A percentile compares a stretch with the other conserved stretches of the same genome.
These are phyloP conservation scores for Talaromyces verruculosus DNA, from an alignment of 2,329 filamentous ascomycete species.

Conservation along the genomic window DNA sequence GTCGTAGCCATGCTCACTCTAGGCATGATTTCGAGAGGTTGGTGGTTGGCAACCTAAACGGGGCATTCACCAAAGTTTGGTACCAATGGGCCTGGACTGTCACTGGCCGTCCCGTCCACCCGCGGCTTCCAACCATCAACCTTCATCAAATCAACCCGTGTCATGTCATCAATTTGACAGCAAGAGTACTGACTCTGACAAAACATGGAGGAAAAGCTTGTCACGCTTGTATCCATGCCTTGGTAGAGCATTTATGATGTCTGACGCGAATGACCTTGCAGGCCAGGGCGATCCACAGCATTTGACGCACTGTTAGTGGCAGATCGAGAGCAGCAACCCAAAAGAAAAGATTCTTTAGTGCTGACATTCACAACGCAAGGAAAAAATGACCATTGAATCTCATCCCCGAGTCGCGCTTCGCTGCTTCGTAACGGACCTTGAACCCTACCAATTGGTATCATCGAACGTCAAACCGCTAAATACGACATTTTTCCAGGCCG, in stretches of 20 bases:
- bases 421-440: background rate
- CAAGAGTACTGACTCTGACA: background rate
- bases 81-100: constrained; percentile 16
- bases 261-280: background rate
- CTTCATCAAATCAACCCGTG: background rate
- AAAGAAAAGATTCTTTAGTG: background rate
- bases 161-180: background rate
- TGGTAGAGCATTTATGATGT: background rate
- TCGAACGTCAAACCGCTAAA: background rate
- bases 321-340: background rate
- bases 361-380: constrained; percentile 1
- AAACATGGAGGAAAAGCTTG: background rate
- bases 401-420: background rate
- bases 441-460: background rate
- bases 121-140: constrained; percentile 17
- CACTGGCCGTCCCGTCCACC: constrained; percentile 20
- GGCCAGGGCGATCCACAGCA: background rate
- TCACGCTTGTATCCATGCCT: background rate
- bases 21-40: background rate
- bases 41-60: background rate
- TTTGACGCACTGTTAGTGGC: background rate
- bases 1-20: background rate
- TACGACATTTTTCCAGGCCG: background rate
- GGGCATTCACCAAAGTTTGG: constrained; percentile 16
- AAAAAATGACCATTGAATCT: background rate